A percentile compares a stretch with the other conserved stretches of the same genome.
Evolutionary conservation across 2,329 filamentous ascomycete species (phyloP).

Genomic region (Pseudogymnoascus sp.): DNA sequence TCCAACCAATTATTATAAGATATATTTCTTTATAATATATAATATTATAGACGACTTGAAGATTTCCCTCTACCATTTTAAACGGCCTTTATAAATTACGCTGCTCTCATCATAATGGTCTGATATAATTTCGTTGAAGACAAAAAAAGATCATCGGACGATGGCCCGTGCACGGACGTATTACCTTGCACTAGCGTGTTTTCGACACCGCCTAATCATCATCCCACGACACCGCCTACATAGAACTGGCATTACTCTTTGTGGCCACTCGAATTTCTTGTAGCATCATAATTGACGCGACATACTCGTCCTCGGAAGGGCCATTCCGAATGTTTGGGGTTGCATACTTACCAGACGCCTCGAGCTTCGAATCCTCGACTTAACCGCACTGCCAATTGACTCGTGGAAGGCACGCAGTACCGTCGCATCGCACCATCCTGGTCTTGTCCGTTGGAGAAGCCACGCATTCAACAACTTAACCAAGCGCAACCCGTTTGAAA

Average conservation of each 20-base stretch:
- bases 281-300: not conserved
- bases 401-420: not conserved
- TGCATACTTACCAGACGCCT: not conserved
- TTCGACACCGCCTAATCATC: slow-evolving; percentile 8
- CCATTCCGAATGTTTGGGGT: not conserved
- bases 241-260: slow-evolving; percentile 10
- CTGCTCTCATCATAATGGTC: not conserved
- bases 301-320: not conserved
- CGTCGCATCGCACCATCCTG: not conserved
- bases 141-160: not conserved
- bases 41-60: not conserved
- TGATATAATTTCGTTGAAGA: not conserved
- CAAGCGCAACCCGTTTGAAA: not conserved
- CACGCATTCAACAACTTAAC: not conserved
- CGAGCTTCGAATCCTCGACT: not conserved
- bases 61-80: not conserved
- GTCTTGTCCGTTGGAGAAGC: not conserved
- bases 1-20: not conserved
- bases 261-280: slow-evolving; percentile 3
- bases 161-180: not conserved
- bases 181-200: not conserved
- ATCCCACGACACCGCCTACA: slow-evolving; percentile 9
- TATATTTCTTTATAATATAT: not conserved
- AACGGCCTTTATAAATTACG: not conserved
- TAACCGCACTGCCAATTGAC: not conserved